Base-by-base conservation (phyloP, 2,329 filamentous ascomycete species). In the Pseudocercospora musae region DNA sequence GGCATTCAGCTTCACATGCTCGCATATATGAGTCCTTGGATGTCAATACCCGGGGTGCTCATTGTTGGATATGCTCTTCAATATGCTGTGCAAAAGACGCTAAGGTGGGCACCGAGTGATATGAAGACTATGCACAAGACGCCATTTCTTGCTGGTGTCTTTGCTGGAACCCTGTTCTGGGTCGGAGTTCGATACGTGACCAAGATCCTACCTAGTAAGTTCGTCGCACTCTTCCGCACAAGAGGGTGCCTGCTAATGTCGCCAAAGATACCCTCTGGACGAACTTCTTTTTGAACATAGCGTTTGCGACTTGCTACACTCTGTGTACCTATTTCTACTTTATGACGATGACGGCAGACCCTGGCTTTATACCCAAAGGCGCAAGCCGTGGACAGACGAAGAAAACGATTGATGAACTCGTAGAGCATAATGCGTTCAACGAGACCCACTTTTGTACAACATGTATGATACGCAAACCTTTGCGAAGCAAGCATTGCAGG, bases 401-500 rank as follows among this genome's bases (percentile, higher is more conserved):
- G 76, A 87, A 88, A 44, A 88, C 90, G 62, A 96, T 99, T 69
- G 90, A 96, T 67, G 91, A 96, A 68, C 84, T 99, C 7, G 84
- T 99, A 66, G 84, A 86, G 62, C 75, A 87, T 68, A 95, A 92
- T 87, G 95, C 92, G 72, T 99, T 94, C 75, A 93, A 99, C 73
- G 94, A 97, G 74, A 82, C 88, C 64, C 94, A 96, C 75, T 99
- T 98, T 73, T 99, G 95, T 76, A 88, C 96, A 27, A 87, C 87
- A 53, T 99, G 95, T 79, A 96, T 98, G 93, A 91, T 96, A 69
- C 86, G 94, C 58, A 94, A 90, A 68, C 95, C 95, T 3, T 79
- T 99, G 64, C 86, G 95, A 68, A 96, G 93, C 79, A 99, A 98
- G 81, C 95, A 99, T 78, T 99, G 95, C 79, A 89, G 89, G 73